phyloP scores from a whole-genome alignment of 495 filamentous ascomycete species.

The Hyaloscypha hepaticicola region DNA sequence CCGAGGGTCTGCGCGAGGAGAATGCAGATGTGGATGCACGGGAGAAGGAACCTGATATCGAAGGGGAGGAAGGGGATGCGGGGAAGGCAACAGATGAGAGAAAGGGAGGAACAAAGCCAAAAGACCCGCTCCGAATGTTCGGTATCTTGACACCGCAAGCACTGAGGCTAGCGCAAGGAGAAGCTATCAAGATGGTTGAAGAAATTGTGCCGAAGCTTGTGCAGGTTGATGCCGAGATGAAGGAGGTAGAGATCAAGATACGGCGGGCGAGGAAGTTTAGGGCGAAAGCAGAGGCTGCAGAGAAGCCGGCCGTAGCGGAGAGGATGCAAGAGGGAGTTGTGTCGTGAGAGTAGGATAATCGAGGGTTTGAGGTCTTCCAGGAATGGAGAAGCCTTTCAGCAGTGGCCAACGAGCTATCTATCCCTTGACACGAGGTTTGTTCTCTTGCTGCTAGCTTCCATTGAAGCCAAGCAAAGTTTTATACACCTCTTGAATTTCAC shows the following conservation, averaged over 20 bases:
- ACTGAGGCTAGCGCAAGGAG: constrained; percentile 58
- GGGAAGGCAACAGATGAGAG: constrained; percentile 9
- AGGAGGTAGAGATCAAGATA: constrained; percentile 47
- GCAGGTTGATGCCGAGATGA: constrained; percentile 44
- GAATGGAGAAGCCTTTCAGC: too few relatives aligned
- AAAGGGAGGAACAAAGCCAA: constrained; percentile 22
- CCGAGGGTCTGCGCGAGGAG: not conserved
- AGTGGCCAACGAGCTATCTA: too few relatives aligned
- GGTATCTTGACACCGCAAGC: constrained; percentile 62
- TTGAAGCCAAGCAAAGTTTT: too few relatives aligned
- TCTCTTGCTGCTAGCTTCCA: too few relatives aligned
- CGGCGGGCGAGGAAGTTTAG: constrained; percentile 49
- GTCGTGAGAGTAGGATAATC: not conserved
- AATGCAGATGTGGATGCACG: not conserved
- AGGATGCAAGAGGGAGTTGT: constrained; percentile 19
- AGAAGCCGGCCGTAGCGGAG: constrained; percentile 16
- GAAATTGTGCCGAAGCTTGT: constrained; percentile 46
- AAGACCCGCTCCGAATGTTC: constrained; percentile 68
- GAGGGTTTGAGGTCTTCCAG: too few relatives aligned
- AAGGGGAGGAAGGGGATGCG: not conserved
- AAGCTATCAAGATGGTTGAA: constrained; percentile 42
- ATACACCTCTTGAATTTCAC: too few relatives aligned
- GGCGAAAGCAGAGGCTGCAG: constrained; percentile 40
- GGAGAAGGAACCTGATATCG: not conserved
- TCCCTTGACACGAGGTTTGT: too few relatives aligned